phyloP scores from a whole-genome alignment of 2,329 filamentous ascomycete species.

The Dothistroma septosporum region DNA sequence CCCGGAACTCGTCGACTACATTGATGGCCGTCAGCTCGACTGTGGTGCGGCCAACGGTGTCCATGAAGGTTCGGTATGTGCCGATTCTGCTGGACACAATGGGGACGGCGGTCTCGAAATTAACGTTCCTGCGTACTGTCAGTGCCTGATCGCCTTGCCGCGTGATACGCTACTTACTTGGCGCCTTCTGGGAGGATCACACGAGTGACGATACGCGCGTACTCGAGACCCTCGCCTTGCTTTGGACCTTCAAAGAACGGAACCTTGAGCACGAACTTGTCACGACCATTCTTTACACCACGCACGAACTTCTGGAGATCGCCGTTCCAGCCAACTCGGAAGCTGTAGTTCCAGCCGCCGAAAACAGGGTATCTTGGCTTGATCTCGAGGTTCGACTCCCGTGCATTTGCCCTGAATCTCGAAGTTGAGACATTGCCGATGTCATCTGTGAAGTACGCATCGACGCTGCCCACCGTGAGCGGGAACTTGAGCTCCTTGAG shows the following conservation, averaged over 20 bases:
- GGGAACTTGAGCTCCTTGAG: conserved; percentile 79
- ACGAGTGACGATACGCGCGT: conserved; percentile 72
- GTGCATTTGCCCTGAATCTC: conserved; percentile 68
- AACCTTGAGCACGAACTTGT: conserved; percentile 80
- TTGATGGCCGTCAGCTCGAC: conserved; percentile 78
- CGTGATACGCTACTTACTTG: conserved; percentile 53
- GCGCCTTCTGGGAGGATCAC: conserved; percentile 90
- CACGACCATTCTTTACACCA: conserved; percentile 51
- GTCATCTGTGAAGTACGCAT: conserved; percentile 91
- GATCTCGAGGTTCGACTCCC: conserved; percentile 70
- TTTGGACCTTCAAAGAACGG: conserved; percentile 92
- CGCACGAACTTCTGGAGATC: conserved; percentile 74
- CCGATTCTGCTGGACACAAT: conserved; percentile 58
- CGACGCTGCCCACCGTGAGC: conserved; percentile 71
- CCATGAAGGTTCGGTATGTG: conserved; percentile 84
- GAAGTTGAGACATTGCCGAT: conserved; percentile 98
- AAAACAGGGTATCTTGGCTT: conserved; percentile 96
- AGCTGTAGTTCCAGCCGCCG: conserved; percentile 97
- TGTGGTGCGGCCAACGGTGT: conserved; percentile 82
- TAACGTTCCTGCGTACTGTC: conserved; percentile 62
- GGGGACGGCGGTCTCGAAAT: conserved; percentile 71
- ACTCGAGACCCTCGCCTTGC: conserved; percentile 78
- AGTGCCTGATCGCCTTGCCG: neutral
- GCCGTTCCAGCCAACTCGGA: conserved; percentile 93
- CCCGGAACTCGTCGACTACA: conserved; percentile 83